Evolutionary conservation across 352 stramenopile genomes (phyloP), one percentile per base, ranked within the genome.

Genomic region (Sclerospora graminicola): DNA sequence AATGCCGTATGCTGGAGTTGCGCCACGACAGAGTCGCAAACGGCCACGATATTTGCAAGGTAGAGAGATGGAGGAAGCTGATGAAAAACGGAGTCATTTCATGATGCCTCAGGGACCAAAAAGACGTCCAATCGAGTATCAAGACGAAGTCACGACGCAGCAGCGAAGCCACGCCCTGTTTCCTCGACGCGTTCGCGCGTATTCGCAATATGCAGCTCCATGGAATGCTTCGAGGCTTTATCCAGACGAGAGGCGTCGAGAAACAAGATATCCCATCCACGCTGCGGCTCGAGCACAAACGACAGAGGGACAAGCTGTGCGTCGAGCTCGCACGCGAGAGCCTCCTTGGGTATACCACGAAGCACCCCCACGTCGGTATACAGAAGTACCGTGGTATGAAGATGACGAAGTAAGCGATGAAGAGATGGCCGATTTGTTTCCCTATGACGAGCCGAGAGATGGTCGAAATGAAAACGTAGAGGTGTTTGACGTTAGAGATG

Each of bases 41-140:
- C 49, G 31, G 4, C 40, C 54, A 27, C 45, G 50, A 43, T 68
- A 54, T 37, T 10, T 38, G 21, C 28, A 55, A 8, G n/a, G 56
- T 8, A n/a, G n/a, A n/a, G n/a, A n/a, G n/a, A 13, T 21, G 0
- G 48, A 64, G 18, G 50, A 60, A 10, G 24, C 34, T 5, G 46
- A 66, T 28, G 58, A 68, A n/a, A 68, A 54, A n/a, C n/a, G n/a
- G 47, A 54, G n/a, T 3, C 43, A 60, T 0, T 60, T 67, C 43
- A 36, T 36, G 10, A 8, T 23, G 15, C 20, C 14, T 13, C 32
- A 38, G 32, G 14, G 14, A 38, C 8, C 38, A 10, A n/a, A 5
- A 21, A 35, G 42, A 19, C 42, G 44, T 8, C 2, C 24, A 6
- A 30, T 16, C 14, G 45, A 26, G 5, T 28, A 48, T 18, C 4